Conservation (phyloP, 495 filamentous ascomycete species). For the Penicillium salamii region DNA sequence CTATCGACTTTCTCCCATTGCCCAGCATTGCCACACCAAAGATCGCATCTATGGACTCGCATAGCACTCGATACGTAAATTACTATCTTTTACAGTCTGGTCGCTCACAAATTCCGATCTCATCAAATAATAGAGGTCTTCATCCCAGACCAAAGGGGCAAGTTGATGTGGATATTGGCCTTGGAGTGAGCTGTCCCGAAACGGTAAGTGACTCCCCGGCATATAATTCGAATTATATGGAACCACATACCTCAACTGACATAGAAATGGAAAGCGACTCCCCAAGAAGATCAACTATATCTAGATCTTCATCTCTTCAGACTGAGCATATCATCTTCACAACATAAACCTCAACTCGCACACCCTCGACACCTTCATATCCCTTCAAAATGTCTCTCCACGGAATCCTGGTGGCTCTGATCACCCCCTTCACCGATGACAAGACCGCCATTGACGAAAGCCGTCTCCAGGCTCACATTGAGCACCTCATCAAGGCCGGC, state of each 20-base stretch:
- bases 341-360: background rate
- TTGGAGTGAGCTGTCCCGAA: background rate
- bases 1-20: too few relatives aligned
- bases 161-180: background rate
- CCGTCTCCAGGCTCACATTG: constrained; percentile 35
- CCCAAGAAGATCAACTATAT: constrained; percentile 6
- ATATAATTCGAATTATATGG: background rate
- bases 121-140: too few relatives aligned
- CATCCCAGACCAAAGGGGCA: too few relatives aligned
- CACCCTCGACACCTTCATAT: background rate
- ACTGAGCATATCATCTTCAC: background rate
- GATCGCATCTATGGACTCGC: too few relatives aligned
- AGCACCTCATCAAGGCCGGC: constrained; percentile 31
- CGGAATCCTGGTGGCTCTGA: constrained; percentile 37
- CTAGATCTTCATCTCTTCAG: constrained; percentile 5
- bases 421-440: constrained; percentile 39
- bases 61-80: too few relatives aligned
- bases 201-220: constrained; percentile 1
- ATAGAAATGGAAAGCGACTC: constrained; percentile 4
- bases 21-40: too few relatives aligned
- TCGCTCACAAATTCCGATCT: too few relatives aligned
- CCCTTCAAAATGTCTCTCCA: constrained; percentile 20
- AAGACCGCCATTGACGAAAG: constrained; percentile 26
- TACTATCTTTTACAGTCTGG: too few relatives aligned
- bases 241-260: background rate